These are phyloP conservation scores for Wickerhamomyces tratensis DNA, from an alignment of 805 yeast genomes.

Conservation along the genomic window DNA sequence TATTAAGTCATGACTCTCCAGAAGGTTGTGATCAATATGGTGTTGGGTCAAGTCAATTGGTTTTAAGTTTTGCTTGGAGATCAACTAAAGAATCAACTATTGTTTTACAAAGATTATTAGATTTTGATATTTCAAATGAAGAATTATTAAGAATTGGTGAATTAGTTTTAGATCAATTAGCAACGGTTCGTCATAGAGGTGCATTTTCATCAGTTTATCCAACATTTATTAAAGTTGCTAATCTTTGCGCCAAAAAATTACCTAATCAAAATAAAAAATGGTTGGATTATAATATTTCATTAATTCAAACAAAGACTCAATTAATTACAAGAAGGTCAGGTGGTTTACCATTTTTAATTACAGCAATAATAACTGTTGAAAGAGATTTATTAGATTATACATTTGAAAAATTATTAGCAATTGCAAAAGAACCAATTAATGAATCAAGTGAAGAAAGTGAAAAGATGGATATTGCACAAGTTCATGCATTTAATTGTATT, in stretches of 20 bases:
- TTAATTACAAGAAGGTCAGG: conserved; percentile 85
- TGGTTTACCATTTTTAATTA: conserved; percentile 74
- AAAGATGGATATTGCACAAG: conserved; percentile 77
- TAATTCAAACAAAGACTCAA: conserved; percentile 49
- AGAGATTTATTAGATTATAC: conserved; percentile 37
- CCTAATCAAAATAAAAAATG: conserved; percentile 39
- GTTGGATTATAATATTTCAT: conserved; percentile 45
- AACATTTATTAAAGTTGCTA: conserved; percentile 59
- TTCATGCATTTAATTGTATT: conserved; percentile 86
- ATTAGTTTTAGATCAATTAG: conserved; percentile 53
- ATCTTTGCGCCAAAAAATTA: conserved; percentile 34
- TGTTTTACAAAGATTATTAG: conserved; percentile 38
- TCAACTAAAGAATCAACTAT: conserved; percentile 66
- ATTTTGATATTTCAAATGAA: conserved; percentile 12
- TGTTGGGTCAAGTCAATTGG: conserved; percentile 32
- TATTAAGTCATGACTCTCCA: conserved; percentile 61
- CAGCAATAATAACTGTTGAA: conserved; percentile 51
- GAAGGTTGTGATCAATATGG: conserved; percentile 47
- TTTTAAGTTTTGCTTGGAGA: conserved; percentile 73
- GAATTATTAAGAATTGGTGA: conserved; percentile 33
- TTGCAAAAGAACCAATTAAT: conserved; percentile 43
- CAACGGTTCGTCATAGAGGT: conserved; percentile 78
- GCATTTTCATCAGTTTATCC: conserved; percentile 88
- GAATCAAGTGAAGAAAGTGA: conserved; percentile 33
- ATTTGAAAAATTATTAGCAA: conserved; percentile 37